A percentile compares a stretch with the other conserved stretches of the same genome.
These are phyloP conservation scores for Smallanthus sonchifolius DNA, from an alignment of 129 eudicot species.

Conservation along the genomic window DNA sequence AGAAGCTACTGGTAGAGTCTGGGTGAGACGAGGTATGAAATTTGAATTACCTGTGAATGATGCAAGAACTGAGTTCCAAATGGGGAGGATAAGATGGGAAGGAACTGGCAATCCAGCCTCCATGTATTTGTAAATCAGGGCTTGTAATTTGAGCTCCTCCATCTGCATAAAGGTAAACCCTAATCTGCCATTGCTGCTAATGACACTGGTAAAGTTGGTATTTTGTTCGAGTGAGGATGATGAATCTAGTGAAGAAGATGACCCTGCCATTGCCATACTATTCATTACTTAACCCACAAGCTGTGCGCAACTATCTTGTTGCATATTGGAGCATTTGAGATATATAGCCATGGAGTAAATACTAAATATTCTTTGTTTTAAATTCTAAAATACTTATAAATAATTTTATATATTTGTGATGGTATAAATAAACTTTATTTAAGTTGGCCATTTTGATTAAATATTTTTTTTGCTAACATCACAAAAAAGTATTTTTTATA, in stretches of 20 bases:
- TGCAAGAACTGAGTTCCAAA: constrained; percentile 38
- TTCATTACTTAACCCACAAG: constrained; percentile 20
- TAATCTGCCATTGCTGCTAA: constrained; percentile 6
- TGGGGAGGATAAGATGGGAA: constrained; percentile 43
- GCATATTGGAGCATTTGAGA: neutral
- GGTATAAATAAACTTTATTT: too few relatives aligned
- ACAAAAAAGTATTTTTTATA: too few relatives aligned
- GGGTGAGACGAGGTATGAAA: too few relatives aligned
- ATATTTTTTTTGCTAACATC: too few relatives aligned
- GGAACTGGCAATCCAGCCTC: constrained; percentile 52
- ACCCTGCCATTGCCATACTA: constrained; percentile 19
- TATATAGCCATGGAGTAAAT: constrained; percentile 5
- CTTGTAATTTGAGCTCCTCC: constrained; percentile 44
- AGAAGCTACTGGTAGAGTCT: too few relatives aligned
- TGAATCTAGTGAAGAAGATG: constrained; percentile 14
- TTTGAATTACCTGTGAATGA: constrained; percentile 24
- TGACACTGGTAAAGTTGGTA: neutral
- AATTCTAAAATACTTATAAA: neutral
- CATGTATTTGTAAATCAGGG: constrained; percentile 42
- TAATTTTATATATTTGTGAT: too few relatives aligned
- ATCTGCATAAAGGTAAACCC: constrained; percentile 52
- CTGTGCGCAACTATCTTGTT: neutral
- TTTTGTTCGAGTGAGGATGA: constrained; percentile 8
- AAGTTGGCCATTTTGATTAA: too few relatives aligned
- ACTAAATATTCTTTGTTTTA: neutral